phyloP scores from a whole-genome alignment of 2,329 filamentous ascomycete genomes.

The Cladosporium sphaerospermum region DNA sequence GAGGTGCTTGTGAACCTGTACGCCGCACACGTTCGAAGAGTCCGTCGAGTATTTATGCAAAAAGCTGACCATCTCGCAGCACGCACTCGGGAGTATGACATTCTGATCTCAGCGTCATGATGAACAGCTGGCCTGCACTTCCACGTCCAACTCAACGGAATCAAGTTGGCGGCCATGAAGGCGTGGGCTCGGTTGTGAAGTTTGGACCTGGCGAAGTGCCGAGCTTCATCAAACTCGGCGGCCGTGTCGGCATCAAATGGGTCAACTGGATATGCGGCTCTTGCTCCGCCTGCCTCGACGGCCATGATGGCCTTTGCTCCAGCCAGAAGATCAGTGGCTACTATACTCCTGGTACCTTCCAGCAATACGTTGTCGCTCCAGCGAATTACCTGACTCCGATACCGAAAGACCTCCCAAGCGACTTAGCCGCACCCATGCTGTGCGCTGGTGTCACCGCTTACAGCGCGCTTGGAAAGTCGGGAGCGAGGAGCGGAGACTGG shows the following conservation, averaged over 20 bases:
- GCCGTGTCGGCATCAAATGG: conserved; percentile 67
- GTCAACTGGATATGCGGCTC: conserved; percentile 51
- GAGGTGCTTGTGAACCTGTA: conserved; percentile 58
- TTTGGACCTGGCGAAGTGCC: conserved; percentile 54
- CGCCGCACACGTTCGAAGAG: conserved; percentile 12
- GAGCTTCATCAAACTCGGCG: conserved; percentile 55
- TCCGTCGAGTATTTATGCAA: neutral
- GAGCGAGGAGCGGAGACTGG: conserved; percentile 53
- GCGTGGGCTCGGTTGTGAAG: conserved; percentile 58
- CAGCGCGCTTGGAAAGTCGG: conserved; percentile 55
- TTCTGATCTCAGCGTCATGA: conserved; percentile 53
- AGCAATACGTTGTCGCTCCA: conserved; percentile 61
- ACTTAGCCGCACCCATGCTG: conserved; percentile 55
- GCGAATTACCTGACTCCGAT: conserved; percentile 66
- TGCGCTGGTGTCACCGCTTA: conserved; percentile 66
- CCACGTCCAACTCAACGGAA: conserved; percentile 53
- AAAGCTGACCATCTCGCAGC: conserved; percentile 24
- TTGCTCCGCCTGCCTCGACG: conserved; percentile 49
- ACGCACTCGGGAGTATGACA: conserved; percentile 62
- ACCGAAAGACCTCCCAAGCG: conserved; percentile 54
- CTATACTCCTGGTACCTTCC: conserved; percentile 65
- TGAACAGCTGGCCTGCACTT: conserved; percentile 48
- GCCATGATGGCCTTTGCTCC: conserved; percentile 50
- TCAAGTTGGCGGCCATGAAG: conserved; percentile 65
- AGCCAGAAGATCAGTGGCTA: conserved; percentile 58